Base-by-base conservation (phyloP, 2,329 filamentous ascomycete genomes). In the Colletotrichum sp. region DNA sequence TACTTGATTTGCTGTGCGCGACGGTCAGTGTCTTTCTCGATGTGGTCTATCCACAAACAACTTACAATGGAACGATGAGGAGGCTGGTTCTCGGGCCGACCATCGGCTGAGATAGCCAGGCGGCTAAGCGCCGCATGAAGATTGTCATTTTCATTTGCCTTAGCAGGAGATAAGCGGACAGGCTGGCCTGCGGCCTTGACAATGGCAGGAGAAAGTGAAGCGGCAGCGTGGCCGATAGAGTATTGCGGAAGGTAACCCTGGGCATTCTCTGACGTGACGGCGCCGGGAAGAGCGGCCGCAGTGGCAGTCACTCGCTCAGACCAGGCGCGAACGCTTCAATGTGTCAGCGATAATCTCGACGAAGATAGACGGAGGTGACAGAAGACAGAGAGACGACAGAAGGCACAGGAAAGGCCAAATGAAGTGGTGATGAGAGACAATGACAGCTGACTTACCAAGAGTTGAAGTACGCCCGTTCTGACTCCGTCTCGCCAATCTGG, bases 221-320 rank as follows among this genome's bases (percentile, higher is more conserved):
- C 89, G 12, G 89, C 88, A 27, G 89, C 89, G 79, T 90, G 84
- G 22, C 89, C 89, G 30, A 67, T 68, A 12, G 85, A 81, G 72
- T 89, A 91, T 36, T 90, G 88, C 19, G 89, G 90, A 62, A 92
- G 82, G 59, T 89, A 86, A n/a, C 89, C 90, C 32, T 88, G 89
- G 9, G 88, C 90, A 15, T 89, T 91, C 61, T 87, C 88, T 5
- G 90, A 88, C 4, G 89, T 90, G 64, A 92, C 82, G 12, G 89
- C 84, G 66, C 89, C 85, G 13, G 88, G 87, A 61, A 88, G 83
- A 9, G 82, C 87, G 61, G 83, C 83, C 62, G 84, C 87, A 75
- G 88, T 90, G 15, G 89, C 83, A 44, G 88, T 86, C n/a, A 88
- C 87, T 78, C 88, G 90, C 81, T 88, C 73, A 9, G 73, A 76